Base-by-base conservation (phyloP, 2,329 filamentous ascomycete species). In the Hypoxylon sp. region DNA sequence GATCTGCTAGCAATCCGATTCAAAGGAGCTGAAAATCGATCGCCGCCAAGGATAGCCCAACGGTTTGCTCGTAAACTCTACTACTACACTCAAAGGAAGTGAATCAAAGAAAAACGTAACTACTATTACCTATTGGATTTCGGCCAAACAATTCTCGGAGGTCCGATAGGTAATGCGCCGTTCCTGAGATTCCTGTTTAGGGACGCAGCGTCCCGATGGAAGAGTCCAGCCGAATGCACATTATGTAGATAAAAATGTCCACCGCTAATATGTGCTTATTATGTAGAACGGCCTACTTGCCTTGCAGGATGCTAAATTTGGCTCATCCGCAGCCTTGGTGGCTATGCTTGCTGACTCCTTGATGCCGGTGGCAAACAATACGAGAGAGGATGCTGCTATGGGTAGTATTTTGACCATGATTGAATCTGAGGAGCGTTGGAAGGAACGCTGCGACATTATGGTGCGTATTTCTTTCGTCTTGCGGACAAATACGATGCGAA, bases 401-500 rank as follows among this genome's bases (percentile, higher is more conserved):
- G 58, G 48, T 61, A 50, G 63, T 56, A 60, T 59, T 58, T 60
- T 60, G 58, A 19, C 25, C 34, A 57, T 60, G 51, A 59, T 41
- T 21, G 60, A 58, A 68, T 61, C 51, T 62, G 21, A 57, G 51
- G 56, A 65, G 55, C 51, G 50, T 51, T 68, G 49, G 63, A 66
- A 60, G 67, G 59, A 60, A 46, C 38, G 63, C 53, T 65, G 45
- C 53, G n/a, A 63, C 57, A 41, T 57, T 68, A 41, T 45, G 43
- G 41, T 57, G 62, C 49, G 60, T 53, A 51, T 63, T 32, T 57
- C 32, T 60, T 19, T 60, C 23, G 56, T 68, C 23, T 50, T 63
- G 51, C 63, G 58, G 58, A 49, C 60, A 64, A 70, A 70, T 71
- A 71, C 68, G 68, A 71, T 71, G 32, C 60, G 68, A 65, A 67